Conservation (phyloP, 441 rosid species). For the Corymbia calophylla region DNA sequence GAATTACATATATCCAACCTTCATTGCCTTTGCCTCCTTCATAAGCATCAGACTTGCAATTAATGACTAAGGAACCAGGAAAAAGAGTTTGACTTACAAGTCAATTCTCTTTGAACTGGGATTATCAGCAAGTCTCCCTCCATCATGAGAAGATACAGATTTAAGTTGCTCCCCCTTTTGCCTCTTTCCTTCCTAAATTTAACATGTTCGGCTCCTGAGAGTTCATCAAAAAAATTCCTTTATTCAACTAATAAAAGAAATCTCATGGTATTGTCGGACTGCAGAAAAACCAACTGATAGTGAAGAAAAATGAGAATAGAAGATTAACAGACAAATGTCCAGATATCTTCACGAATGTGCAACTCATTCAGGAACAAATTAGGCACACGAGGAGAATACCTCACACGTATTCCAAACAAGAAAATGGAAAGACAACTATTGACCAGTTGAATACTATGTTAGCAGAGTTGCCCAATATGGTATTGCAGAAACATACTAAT, state of each 20-base stretch:
- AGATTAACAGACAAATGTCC: neutral
- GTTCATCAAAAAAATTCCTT: neutral
- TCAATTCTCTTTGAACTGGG: slow-evolving; percentile 9
- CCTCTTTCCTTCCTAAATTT: slow-evolving; percentile 43
- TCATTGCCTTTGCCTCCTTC: neutral
- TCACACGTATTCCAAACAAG: neutral
- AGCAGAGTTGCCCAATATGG: neutral
- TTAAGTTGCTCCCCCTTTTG: slow-evolving; percentile 17
- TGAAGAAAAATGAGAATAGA: neutral
- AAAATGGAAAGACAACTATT: neutral
- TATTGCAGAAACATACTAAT: neutral
- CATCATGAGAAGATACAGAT: slow-evolving; percentile 4
- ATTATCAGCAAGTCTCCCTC: slow-evolving; percentile 8
- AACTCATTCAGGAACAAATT: neutral
- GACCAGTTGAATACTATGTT: neutral
- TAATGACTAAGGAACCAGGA: neutral
- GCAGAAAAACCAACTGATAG: neutral
- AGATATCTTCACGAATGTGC: neutral
- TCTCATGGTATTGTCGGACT: neutral
- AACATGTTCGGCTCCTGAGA: slow-evolving; percentile 54
- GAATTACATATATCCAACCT: neutral
- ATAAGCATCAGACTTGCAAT: neutral
- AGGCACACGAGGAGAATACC: neutral
- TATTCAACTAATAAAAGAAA: neutral
- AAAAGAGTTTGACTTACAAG: slow-evolving; percentile 26